These are phyloP conservation scores for Lentinula boryana DNA, from an alignment of 768 basidiomycete species.

Conservation along the genomic window DNA sequence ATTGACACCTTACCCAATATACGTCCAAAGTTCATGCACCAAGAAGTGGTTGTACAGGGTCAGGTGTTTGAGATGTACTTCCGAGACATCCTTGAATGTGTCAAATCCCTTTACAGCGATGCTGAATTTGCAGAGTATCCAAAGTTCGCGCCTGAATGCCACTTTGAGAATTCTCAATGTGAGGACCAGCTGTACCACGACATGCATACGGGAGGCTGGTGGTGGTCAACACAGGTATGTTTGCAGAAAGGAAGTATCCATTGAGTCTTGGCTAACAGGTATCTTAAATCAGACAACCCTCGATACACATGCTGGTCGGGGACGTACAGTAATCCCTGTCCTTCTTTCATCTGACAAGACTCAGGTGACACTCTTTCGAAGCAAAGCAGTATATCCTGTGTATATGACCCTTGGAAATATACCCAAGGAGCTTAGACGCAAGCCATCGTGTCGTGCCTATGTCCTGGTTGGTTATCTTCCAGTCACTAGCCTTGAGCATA, in stretches of 20 bases:
- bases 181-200: neutral
- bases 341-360: neutral
- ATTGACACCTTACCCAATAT: neutral
- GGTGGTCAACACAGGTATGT: slow-evolving; percentile 16
- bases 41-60: slow-evolving; percentile 15
- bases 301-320: too few relatives aligned
- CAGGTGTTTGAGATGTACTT: slow-evolving; percentile 12
- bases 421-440: neutral
- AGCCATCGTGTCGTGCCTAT: neutral
- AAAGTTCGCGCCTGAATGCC: neutral
- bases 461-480: neutral
- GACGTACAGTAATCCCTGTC: neutral
- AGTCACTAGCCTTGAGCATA: neutral
- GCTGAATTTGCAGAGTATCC: neutral
- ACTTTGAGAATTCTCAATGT: neutral
- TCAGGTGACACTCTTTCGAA: neutral
- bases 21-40: neutral
- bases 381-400: neutral
- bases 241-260: too few relatives aligned
- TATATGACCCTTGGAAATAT: neutral
- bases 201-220: slow-evolving; percentile 16
- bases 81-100: neutral
- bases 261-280: too few relatives aligned
- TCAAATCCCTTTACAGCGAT: neutral
- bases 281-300: too few relatives aligned